These are phyloP conservation scores for Cercospora citrullina DNA, from an alignment of 2,329 filamentous ascomycete genomes.

Conservation along the genomic window DNA sequence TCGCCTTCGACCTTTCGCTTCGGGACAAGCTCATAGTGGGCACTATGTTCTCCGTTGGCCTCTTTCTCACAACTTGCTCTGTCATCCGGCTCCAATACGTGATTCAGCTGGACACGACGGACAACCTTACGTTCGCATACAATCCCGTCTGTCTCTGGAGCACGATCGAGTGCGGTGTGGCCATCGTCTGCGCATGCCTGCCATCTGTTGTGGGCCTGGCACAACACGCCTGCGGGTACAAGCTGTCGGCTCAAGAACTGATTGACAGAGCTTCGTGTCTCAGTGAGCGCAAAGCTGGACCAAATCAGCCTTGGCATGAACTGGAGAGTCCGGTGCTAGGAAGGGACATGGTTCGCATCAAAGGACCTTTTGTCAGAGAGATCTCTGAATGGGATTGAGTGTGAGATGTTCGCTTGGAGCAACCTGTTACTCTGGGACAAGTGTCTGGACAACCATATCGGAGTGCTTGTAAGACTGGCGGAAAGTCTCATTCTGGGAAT, in stretches of 20 bases:
- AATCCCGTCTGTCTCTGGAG: slow-evolving; percentile 23
- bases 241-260: not conserved
- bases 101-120: slow-evolving; percentile 10
- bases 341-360: not conserved
- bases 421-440: not conserved
- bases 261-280: not conserved
- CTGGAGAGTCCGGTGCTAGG: not conserved
- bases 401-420: not conserved
- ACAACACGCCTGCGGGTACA: slow-evolving; percentile 5
- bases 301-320: slow-evolving; percentile 4
- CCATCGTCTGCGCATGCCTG: slow-evolving; percentile 27
- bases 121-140: slow-evolving; percentile 25
- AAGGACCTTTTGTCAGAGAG: not conserved
- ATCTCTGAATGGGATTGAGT: slow-evolving; percentile 1
- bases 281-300: not conserved
- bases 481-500: not conserved
- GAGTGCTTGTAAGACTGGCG: not conserved
- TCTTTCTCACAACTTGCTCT: slow-evolving; percentile 28
- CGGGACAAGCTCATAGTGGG: slow-evolving; percentile 14
- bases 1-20: slow-evolving; percentile 3
- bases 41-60: slow-evolving; percentile 19
- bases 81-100: slow-evolving; percentile 20
- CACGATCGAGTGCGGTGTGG: slow-evolving; percentile 22
- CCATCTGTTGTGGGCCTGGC: slow-evolving; percentile 21
- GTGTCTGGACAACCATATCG: not conserved